A percentile compares a stretch with the other conserved stretches of the same genome.
phyloP scores from a whole-genome alignment of 164 flowering plant genomes.

The Chimonanthus salicifolius region DNA sequence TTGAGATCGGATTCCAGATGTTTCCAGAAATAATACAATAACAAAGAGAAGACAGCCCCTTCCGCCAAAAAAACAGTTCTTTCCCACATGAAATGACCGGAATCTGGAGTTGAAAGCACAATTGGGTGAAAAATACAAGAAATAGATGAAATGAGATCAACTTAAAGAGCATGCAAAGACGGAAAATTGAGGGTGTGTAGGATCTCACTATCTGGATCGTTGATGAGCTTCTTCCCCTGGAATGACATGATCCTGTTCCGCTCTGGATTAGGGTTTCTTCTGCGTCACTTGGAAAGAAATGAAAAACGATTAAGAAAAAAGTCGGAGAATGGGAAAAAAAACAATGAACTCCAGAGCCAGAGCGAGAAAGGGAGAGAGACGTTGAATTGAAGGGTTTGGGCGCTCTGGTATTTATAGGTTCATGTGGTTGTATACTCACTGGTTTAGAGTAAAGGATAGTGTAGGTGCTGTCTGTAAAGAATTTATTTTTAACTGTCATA shows the following conservation, averaged over 20 bases:
- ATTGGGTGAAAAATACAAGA: neutral
- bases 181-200: neutral
- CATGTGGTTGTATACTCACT: too few relatives aligned
- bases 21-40: too few relatives aligned
- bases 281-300: neutral
- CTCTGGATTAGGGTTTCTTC: neutral
- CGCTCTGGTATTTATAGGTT: too few relatives aligned
- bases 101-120: neutral
- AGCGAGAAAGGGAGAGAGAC: too few relatives aligned
- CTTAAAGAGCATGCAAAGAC: neutral
- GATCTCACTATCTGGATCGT: conserved; percentile 59
- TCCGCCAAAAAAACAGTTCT: neutral
- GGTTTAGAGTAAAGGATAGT: too few relatives aligned
- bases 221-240: conserved; percentile 71
- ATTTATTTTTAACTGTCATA: too few relatives aligned
- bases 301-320: too few relatives aligned
- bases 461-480: too few relatives aligned
- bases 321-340: neutral
- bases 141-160: neutral
- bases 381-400: too few relatives aligned
- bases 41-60: neutral
- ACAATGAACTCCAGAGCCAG: too few relatives aligned
- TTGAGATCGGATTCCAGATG: too few relatives aligned
- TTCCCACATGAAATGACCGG: neutral
- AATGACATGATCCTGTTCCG: conserved; percentile 36